phyloP scores from a whole-genome alignment of 129 eudicot species.

The Logfia minima region DNA sequence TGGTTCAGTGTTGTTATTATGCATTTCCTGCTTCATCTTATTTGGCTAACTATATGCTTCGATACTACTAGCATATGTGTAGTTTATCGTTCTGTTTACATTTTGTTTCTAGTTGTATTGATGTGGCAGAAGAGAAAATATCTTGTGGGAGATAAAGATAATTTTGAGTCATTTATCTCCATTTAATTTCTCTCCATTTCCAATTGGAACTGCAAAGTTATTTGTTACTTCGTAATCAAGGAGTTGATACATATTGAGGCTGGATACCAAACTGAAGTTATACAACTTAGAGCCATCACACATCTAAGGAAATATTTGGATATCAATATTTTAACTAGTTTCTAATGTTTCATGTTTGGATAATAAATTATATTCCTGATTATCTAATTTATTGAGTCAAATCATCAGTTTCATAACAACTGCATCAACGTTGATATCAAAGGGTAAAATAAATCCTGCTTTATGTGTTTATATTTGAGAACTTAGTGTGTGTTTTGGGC shows the following conservation, averaged over 20 bases:
- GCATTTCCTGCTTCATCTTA: constrained; percentile 1
- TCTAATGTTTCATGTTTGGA: not conserved
- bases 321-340: not conserved
- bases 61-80: not conserved
- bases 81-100: constrained; percentile 8
- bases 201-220: too few species aligned
- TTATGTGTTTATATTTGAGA: not conserved
- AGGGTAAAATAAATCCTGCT: not conserved
- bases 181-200: too few species aligned
- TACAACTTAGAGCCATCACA: not conserved
- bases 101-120: not conserved
- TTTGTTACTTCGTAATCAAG: too few species aligned
- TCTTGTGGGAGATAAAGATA: too few species aligned
- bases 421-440: not conserved
- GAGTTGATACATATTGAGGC: not conserved
- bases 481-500: not conserved
- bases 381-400: not conserved
- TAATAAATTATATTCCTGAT: not conserved
- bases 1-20: not conserved
- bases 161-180: too few species aligned
- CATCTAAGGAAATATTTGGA: not conserved
- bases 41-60: not conserved
- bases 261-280: not conserved
- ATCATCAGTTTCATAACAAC: not conserved
- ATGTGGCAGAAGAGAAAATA: not conserved